Evolutionary conservation across 2,329 filamentous ascomycete species (phyloP), one percentile per base, ranked within the genome.

Genomic region (Neofusicoccum sp.): DNA sequence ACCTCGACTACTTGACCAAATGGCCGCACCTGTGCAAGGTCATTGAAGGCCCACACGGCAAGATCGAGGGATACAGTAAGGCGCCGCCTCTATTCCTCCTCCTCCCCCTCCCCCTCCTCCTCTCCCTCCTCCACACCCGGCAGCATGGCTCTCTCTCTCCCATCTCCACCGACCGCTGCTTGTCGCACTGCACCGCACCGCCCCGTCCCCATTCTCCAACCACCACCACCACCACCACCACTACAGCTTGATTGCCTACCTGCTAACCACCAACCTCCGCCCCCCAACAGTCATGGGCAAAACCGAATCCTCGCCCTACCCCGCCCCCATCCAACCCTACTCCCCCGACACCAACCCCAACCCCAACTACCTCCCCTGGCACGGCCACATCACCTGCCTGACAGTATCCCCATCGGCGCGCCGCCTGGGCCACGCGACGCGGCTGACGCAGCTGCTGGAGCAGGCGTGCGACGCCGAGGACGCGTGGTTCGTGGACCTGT

Each of bases 21-120:
- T 99, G 95, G 95, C 95, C 95, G 1, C 89, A 92, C 28, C 84
- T 98, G 44, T 98, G 97, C 79, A 91, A 91, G 72, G 90, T 96
- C 14, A 91, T 96, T 62, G 91, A 96, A 73, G 91, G 93, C 66
- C 84, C 86, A 60, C 83, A 89, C 64, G 92, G 92, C n/a, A 89
- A 92, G 64, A 93, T 98, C 61, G 89, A 96, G 66, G 95, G 90
- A 60, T 99, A 99, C 77, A 96, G 93, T 96, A 83, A 20, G 61
- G 86, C 78, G 12, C 7, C 31, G 3, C 34, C 14, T 24, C 47
- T 36, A 5, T 33, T 45, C 30, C 36, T 11, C 8, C 36, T 26
- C 36, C 34, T 12, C 33, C 24, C 31, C 33, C 34, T 33, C 11
- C 26, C 36, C 33, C 34, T n/a, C 16, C 33, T 33, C 26, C 11